Evolutionary conservation across 1,284 basidiomycete species (phyloP), one percentile per base, ranked within the genome.

Genomic region (Pulveroboletus sp.): DNA sequence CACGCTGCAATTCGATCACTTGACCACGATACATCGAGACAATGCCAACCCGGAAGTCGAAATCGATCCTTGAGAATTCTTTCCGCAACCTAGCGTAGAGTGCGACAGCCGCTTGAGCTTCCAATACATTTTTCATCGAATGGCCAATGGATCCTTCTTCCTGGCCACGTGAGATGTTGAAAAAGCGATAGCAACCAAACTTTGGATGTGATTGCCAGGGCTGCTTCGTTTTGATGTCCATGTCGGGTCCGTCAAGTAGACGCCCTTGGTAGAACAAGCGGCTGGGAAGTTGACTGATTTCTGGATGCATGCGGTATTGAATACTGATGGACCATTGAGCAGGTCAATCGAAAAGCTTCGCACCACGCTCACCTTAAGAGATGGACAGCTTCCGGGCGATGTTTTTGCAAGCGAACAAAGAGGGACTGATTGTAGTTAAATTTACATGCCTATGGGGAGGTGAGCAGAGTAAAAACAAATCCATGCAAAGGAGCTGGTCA

Each of bases 271-370:
- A 99, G 76, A 99, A 99, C 1, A 96, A 76, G 51, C 81, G 82
- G 60, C 95, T 98, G 0, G 97, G 97, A 29, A 99, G 83, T 48
- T 79, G 78, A 62, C 94, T 96, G 70, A 99, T 99, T 57, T 92
- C 87, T 2, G 97, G 96, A 72, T 99, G 96, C 97, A 99, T 99
- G 70, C 97, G 96, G 72, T 99, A 99, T 76, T 99, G 97, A 46
- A 99, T 99, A 64, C 92, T 95, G 59, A 54, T 20, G 49, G 38
- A 60, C 43, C 49, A 44, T 59, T 64, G 20, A 65, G 28, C 20
- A 11, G n/a, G 43, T 50, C 22, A 4, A 28, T 35, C 33, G 15
- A 28, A 44, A 46, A 25, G 8, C 12, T 22, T 25, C 12, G 56
- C 9, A 43, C n/a, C 42, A 36, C 43, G 49, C 78, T 61, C 65